Evolutionary conservation across 1,284 basidiomycete genomes (phyloP), one percentile per base, ranked within the genome.

Genomic region (Heimioporus retisporus): DNA sequence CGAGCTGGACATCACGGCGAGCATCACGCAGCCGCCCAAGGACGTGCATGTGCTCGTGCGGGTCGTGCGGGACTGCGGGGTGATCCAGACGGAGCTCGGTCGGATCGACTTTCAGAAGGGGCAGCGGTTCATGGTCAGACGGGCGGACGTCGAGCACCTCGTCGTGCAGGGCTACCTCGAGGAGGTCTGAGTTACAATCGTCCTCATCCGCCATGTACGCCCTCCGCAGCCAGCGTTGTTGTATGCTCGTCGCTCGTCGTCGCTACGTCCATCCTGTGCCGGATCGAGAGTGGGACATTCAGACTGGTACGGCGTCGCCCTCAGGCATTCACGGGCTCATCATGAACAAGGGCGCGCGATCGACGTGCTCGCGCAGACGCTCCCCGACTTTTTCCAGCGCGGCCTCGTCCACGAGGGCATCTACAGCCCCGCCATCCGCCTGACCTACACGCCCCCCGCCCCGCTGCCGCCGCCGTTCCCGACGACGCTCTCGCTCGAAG

Each of bases 81-180:
- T 93, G 60, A 95, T 98, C 53, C 91, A 96, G 76, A 95, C 96
- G 8, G 96, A 98, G 79, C 83, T 92, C 64, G 96, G 96, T 44
- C 89, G 88, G 66, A 91, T 98, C 66, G 93, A 96, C 77, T 96
- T 98, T 76, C 87, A 89, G 72, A 94, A 92, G 78, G 96, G 96
- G 0, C 93, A 96, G 80, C 83, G 96, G 65, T 96, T 96, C 75
- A 89, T 96, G 83, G 91, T 98, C 60, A 85, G 93, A 57, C 84
- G 95, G 70, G 88, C 92, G 15, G 95, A 97, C 79, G 91, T 98
- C 66, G 97, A 98, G 79, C 91, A 96, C 77, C 85, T 98, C 70
- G 94, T 98, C 72, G 90, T 97, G 2, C 94, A 96, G 75, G 96
- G 96, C 6, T 97, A 93, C 79, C 82, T 99, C 68, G 94, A 97